These are phyloP conservation scores for Malassezia caprae DNA, from an alignment of 1,284 basidiomycete species.

Conservation along the genomic window DNA sequence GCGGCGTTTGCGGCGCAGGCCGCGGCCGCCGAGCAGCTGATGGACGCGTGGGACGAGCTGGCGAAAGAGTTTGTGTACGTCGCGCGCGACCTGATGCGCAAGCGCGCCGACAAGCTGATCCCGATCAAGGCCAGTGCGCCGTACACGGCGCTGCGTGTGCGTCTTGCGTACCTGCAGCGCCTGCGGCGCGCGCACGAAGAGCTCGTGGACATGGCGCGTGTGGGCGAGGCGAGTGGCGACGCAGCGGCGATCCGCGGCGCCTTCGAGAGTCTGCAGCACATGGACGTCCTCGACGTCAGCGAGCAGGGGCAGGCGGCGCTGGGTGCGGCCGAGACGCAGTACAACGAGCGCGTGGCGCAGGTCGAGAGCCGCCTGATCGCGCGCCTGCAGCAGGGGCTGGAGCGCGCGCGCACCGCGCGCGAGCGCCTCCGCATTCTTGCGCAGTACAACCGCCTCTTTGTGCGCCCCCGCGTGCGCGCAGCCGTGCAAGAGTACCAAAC, in stretches of 20 bases:
- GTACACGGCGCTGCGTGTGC: conserved; percentile 81
- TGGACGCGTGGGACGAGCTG: conserved; percentile 88
- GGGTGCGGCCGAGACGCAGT: conserved; percentile 89
- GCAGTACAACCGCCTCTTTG: conserved; percentile 94
- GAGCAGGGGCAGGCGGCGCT: conserved; percentile 94
- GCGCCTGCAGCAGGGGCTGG: conserved; percentile 75
- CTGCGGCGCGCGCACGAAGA: conserved; percentile 96
- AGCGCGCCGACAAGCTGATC: conserved; percentile 84
- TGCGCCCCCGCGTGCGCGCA: conserved; percentile 73
- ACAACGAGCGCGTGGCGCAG: conserved; percentile 90
- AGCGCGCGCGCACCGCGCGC: conserved; percentile 91
- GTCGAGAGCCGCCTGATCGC: conserved; percentile 99
- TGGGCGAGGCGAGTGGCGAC: conserved; percentile 53
- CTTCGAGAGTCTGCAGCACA: conserved; percentile 88
- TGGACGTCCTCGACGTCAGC: conserved; percentile 76
- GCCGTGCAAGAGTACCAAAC: conserved; percentile 99
- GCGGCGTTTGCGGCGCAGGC: conserved; percentile 81
- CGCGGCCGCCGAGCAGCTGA: conserved; percentile 66
- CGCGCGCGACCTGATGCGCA: conserved; percentile 84
- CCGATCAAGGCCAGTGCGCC: conserved; percentile 90
- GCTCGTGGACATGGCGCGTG: conserved; percentile 89
- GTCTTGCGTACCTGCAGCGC: conserved; percentile 73
- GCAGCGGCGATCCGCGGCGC: conserved; percentile 79
- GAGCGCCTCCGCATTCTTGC: conserved; percentile 99
- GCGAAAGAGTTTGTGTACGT: conserved; percentile 98